Base-by-base conservation (phyloP, 108 stramenopile species). In the Conticribra guillardii region DNA sequence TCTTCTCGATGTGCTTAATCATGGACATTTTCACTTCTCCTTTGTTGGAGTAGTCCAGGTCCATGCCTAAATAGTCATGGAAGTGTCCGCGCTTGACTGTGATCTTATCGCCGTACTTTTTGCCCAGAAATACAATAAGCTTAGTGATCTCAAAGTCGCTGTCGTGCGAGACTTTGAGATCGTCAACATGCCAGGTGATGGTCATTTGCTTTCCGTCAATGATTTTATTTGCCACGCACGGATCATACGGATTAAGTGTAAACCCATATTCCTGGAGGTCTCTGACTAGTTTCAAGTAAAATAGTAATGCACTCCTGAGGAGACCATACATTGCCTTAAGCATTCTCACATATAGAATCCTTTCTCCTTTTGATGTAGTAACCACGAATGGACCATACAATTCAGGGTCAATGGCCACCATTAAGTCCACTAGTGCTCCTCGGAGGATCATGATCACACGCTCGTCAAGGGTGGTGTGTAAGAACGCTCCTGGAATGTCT, bases 231-330 rank as follows among this genome's bases (percentile, higher is more conserved):
- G 77, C 80, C n/a, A 88, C 76, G 51, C 87, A 88, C 16, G 63
- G 71, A 51, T 82, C 86, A 45, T 82, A 88, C n/a, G 82, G 79
- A 29, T 88, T 88, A 14, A 82, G 14, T n/a, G 64, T 41, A 31
- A 85, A 85, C 0, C 87, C 87, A 44, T 64, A 55, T 28, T 32
- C 59, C 18, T 64, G 51, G 7, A 82, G 29, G 31, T 41, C 60
- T 0, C 27, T 7, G 14, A 73, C 57, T 15, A 70, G 41, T 51
- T 76, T 71, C 9, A 30, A 26, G 59, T 62, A 50, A 17, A 49
- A 60, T 17, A 64, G 37, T 1, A 64, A 19, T 16, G 69, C 63
- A 3, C 23, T 64, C 11, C 28, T 34, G 32, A 73, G 11, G 1
- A 64, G 2, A 21, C 64, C 72, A 37, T 65, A 73, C 29, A 88